phyloP scores from a whole-genome alignment of 148 eudicot species.

The Camellia lanceoleosa region DNA sequence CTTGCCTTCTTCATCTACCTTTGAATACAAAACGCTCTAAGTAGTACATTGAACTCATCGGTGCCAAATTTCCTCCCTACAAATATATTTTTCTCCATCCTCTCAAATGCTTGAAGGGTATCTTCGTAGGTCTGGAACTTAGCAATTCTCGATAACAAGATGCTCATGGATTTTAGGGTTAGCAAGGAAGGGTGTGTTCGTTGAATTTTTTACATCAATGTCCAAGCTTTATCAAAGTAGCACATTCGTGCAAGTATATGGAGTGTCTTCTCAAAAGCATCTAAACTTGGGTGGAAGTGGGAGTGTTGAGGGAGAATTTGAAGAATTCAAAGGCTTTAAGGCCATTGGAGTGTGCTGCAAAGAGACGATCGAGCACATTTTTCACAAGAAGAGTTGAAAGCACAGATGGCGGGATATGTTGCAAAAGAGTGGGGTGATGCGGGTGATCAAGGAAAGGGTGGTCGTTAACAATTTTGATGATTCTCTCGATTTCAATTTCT shows the following conservation, averaged over 20 bases:
- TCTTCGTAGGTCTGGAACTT: constrained; percentile 71
- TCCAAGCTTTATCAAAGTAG: constrained; percentile 81
- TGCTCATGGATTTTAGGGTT: constrained; percentile 82
- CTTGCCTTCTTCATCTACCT: constrained; percentile 85
- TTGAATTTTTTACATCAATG: constrained; percentile 57
- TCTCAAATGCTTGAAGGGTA: constrained; percentile 72
- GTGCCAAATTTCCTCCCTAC: constrained; percentile 57
- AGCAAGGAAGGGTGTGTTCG: constrained; percentile 48
- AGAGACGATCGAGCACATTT: constrained; percentile 70
- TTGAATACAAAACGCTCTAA: constrained; percentile 79
- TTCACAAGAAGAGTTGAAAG: constrained; percentile 57
- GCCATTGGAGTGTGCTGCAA: constrained; percentile 73
- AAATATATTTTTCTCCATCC: constrained; percentile 64
- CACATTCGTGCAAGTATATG: constrained; percentile 85
- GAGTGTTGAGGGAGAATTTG: constrained; percentile 45
- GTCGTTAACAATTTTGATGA: constrained; percentile 64
- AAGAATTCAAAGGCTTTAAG: constrained; percentile 85
- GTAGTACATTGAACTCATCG: constrained; percentile 74
- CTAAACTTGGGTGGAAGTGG: constrained; percentile 46
- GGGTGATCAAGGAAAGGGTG: constrained; percentile 73
- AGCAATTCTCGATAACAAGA: constrained; percentile 66
- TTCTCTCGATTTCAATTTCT: constrained; percentile 37
- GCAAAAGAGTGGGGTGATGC: constrained; percentile 49
- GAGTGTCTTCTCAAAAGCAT: constrained; percentile 79
- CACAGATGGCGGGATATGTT: constrained; percentile 35